Evolutionary conservation across 495 filamentous ascomycete species (phyloP).

Genomic region (Hyaloscypha finlandica): DNA sequence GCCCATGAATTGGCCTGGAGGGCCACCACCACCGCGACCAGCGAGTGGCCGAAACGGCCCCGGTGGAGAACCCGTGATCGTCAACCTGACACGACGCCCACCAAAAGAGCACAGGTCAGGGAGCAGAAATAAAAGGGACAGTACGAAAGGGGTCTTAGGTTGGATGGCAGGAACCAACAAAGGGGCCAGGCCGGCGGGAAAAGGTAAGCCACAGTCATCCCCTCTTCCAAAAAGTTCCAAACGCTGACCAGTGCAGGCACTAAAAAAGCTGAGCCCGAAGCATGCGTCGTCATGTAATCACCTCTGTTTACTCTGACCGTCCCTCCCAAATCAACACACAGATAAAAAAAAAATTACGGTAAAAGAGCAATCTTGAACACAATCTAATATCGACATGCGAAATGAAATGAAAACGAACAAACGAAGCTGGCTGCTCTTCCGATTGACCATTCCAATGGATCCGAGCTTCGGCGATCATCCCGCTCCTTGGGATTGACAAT

Average conservation of each 20-base stretch:
- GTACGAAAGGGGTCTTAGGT: conserved; percentile 18
- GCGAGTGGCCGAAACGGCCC: neutral
- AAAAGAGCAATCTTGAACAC: neutral
- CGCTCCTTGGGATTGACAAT: conserved; percentile 1
- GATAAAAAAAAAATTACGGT: neutral
- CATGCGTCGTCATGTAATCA: conserved; percentile 27
- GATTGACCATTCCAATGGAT: conserved; percentile 21
- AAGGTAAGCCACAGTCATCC: conserved; percentile 20
- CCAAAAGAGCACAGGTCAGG: conserved; percentile 1
- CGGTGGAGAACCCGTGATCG: conserved; percentile 19
- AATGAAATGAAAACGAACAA: conserved; percentile 2
- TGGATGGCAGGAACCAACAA: conserved; percentile 29
- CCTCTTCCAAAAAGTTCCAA: neutral
- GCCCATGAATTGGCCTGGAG: neutral
- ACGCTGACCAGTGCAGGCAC: conserved; percentile 21
- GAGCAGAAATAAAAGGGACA: conserved; percentile 7
- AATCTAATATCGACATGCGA: conserved; percentile 3
- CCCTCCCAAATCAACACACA: neutral
- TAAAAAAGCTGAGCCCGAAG: conserved; percentile 27
- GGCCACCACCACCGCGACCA: conserved; percentile 5
- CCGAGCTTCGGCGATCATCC: conserved; percentile 20
- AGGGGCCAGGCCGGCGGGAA: conserved; percentile 26
- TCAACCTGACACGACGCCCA: conserved; percentile 11
- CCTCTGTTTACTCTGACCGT: neutral
- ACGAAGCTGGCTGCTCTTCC: conserved; percentile 8